Conservation (phyloP, 345 rosid genomes). For the Lumnitzera racemosa region DNA sequence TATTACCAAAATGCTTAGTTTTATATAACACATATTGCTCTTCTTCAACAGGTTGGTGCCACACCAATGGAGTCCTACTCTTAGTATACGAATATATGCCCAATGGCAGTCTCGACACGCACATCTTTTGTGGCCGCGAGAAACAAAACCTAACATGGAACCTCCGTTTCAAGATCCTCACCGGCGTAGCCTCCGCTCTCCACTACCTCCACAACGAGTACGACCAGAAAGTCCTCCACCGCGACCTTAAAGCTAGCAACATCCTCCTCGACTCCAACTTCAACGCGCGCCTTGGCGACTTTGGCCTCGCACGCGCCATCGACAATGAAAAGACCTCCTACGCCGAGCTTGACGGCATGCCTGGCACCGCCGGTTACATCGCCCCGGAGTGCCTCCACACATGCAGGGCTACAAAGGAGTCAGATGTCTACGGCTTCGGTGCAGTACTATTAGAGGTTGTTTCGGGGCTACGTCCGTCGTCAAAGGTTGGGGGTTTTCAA, state of each 20-base stretch:
- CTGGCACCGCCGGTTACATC: constrained; percentile 1
- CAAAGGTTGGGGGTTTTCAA: background rate
- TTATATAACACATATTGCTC: too few species aligned
- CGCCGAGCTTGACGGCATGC: constrained; percentile 37
- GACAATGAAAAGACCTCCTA: constrained; percentile 49
- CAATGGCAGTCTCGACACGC: constrained; percentile 49
- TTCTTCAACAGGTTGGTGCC: constrained; percentile 41
- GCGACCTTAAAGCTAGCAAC: constrained; percentile 66
- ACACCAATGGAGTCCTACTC: constrained; percentile 38
- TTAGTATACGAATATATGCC: constrained; percentile 61
- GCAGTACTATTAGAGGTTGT: constrained; percentile 4
- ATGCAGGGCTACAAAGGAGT: background rate
- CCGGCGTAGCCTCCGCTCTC: constrained; percentile 46
- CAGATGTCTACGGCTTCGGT: background rate
- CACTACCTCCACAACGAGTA: constrained; percentile 58
- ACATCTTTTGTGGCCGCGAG: constrained; percentile 25
- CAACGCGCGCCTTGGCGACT: constrained; percentile 56
- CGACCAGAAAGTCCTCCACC: constrained; percentile 52
- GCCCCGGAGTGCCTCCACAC: background rate
- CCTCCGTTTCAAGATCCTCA: constrained; percentile 32
- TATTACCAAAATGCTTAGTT: too few species aligned
- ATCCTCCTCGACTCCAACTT: constrained; percentile 44
- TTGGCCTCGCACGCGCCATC: constrained; percentile 47
- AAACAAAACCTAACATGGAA: constrained; percentile 25
- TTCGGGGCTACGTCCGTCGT: background rate